Base-by-base conservation (phyloP, 495 filamentous ascomycete genomes). In the Xeromyces bisporus region DNA sequence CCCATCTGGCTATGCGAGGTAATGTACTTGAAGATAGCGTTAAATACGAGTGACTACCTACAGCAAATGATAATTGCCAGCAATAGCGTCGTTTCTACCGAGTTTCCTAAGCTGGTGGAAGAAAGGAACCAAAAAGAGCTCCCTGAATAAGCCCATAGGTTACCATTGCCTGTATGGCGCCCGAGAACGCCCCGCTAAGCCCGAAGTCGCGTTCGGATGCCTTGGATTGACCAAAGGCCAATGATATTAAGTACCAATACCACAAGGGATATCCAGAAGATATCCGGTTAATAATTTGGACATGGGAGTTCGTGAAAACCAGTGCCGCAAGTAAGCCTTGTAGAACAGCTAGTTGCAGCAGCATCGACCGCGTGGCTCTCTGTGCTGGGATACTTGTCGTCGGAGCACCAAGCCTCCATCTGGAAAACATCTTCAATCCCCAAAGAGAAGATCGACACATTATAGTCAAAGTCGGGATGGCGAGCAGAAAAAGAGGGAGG, bases 271-370 rank as follows among this genome's bases (percentile, higher is more conserved):
- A 94, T 0, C 77, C 84, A 0, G 86, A 93, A 2, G 81, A 77
- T 10, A 97, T 72, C 18, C 89, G 67, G 23, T 77, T 89, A 38
- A 96, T 76, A 35, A 96, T 91, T 51, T 97, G 89, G 8, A 93
- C 78, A 40, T 97, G 89, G 40, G 87, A 91, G 28, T 52, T 79
- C 6, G 75, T 78, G 15, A 86, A 42, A 6, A 82, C 80, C 40
- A 86, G 50, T 7, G 69, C 37, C 0, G 77, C 74, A 18, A 97
- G 55, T 2, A 86, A 23, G 2, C 84, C 50, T 50, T 96, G 85
- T 1, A 71, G 66, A 15, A 77, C 50, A 7, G 83, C 80, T 3
- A 69, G 43, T 7, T 53, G 55, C n/a, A 41, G 39, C 1, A 59
- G 43, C 33, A 89, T 58, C 7, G 71, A 68, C 6, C 44, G 34